Base-by-base conservation (phyloP, 768 basidiomycete species). In the Boletus vermiculosoides region DNA sequence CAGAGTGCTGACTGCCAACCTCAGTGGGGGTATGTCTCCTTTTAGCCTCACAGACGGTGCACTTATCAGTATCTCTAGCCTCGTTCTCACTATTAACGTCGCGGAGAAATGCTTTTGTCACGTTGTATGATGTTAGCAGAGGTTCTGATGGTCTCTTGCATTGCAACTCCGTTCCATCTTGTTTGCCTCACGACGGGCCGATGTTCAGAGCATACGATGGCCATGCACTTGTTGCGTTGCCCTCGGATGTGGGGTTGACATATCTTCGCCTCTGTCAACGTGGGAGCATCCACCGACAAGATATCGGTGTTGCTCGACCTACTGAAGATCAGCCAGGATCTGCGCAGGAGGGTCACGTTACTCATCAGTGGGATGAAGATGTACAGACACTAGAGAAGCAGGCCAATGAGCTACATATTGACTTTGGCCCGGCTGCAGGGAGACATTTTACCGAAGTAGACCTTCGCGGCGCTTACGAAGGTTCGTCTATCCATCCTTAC, bases 41-140 rank as follows among this genome's bases (percentile, higher is more conserved):
- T 25, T 51, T 47, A 40, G 22, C 41, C 13, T 39, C 48, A 18
- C 13, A 13, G 11, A 22, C 33, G 10, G 12, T 36, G 23, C 34
- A 15, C 50, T 65, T 18, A 62, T 31, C 18, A 18, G 40, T 18
- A 33, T 50, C 28, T 45, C 13, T 61, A 88, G 87, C 69, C 1
- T 71, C 77, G 1, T 41, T 82, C 7, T 84, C 86, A 0, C 66
- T 88, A 30, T 68, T 91, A 31, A 82, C 80, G 1, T 88, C 90
- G 4, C 78, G 78, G 4, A 79, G 73, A 54, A 88, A 85, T 59
- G 73, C 74, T 16, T 65, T 90, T 36, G 71, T 86, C 15, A 83
- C 85, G 2, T 64, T 87, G 4, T 92, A 91, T 59, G 85, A 88
- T 64, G 80, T 87, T 23, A 77, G 78, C 37, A 74, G 72, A 30